Evolutionary conservation across 441 rosid species (phyloP), one percentile per base, ranked within the genome.

Genomic region (Mallotus japonicus): DNA sequence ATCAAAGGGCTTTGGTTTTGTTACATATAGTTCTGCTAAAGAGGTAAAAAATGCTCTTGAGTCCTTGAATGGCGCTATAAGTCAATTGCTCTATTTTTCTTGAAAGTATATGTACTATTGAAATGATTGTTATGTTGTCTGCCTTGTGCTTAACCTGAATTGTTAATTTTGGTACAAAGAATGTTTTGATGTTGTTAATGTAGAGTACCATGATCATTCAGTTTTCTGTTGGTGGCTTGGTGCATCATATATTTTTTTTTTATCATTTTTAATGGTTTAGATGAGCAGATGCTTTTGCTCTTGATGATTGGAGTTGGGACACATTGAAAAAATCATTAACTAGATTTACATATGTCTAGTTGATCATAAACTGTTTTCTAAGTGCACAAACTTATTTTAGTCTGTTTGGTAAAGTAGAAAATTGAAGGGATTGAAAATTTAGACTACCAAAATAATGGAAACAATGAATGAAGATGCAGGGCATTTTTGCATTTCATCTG

Each of bases 1-100:
- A 80, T 95, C 98, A 57, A 90, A 93, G 88, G 98, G 99, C 76
- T 95, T 92, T 37, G 99, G 99, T 65, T 95, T 95, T 84, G 99
- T 95, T 58, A 88, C 96, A 12, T 92, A 86, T 73, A 82, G 87
- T 72, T 90, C 96, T 58, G 70, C 96, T 68, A 87, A 89, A 50
- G 99, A 95, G 85, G 97, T 87, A 69, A 55, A 82, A 75, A 80
- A 71, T 65, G 99, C 98, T 34, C 84, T 95, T 58, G 90, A 77
- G 40, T 79, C 95, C 60, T 82, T 95, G 82, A 79, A 95, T 80
- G 99, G 99, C 15, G 84, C 75, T 51, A 97, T 92, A 88, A 89
- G 99, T 86, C 77, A 65, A 60, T 68, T 12, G 20, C 49, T 67
- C 0, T 65, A 44, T 56, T 60, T n/a, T 44, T 19, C 16, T 79